A percentile compares a stretch with the other conserved stretches of the same genome.
Conservation (phyloP, 495 filamentous ascomycete species). For the Neurospora sp. region DNA sequence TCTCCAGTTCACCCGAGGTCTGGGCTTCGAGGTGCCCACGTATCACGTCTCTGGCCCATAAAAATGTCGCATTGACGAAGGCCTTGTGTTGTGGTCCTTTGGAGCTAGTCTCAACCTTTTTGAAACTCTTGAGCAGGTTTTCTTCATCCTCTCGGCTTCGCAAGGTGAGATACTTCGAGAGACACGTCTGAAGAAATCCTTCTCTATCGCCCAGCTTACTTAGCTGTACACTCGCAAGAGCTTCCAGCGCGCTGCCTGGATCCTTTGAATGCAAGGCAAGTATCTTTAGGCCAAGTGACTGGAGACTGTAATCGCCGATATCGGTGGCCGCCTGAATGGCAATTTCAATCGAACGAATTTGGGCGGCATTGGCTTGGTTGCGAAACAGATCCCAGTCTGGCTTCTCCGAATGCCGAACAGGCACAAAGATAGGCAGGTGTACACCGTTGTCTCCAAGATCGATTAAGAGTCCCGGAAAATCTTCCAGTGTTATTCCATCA, state of each 20-base stretch:
- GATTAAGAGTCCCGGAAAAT: conserved; percentile 4
- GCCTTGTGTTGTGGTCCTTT: background rate
- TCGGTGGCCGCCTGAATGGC: conserved; percentile 7
- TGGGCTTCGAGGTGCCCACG: background rate
- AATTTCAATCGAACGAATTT: conserved; percentile 4
- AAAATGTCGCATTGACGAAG: background rate
- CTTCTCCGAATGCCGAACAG: conserved; percentile 1
- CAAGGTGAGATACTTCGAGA: conserved; percentile 10
- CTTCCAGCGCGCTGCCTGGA: conserved; percentile 5
- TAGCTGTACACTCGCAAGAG: conserved; percentile 7
- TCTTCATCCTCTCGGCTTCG: background rate
- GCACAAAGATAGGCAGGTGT: conserved; percentile 14
- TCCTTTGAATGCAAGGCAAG: conserved; percentile 8
- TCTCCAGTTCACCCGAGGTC: background rate
- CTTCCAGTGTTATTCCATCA: conserved; percentile 1
- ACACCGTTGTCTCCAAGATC: background rate
- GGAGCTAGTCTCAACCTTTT: background rate
- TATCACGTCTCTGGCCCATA: background rate
- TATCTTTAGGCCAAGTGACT: conserved; percentile 9
- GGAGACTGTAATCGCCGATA: conserved; percentile 9
- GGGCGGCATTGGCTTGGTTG: background rate
- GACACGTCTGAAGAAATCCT: conserved; percentile 9
- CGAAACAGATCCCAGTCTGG: conserved; percentile 11
- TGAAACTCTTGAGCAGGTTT: background rate
- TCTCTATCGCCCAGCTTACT: conserved; percentile 12